Base-by-base conservation (phyloP, 176 grass and related monocot species). In the Dendrocalamus sinicus region DNA sequence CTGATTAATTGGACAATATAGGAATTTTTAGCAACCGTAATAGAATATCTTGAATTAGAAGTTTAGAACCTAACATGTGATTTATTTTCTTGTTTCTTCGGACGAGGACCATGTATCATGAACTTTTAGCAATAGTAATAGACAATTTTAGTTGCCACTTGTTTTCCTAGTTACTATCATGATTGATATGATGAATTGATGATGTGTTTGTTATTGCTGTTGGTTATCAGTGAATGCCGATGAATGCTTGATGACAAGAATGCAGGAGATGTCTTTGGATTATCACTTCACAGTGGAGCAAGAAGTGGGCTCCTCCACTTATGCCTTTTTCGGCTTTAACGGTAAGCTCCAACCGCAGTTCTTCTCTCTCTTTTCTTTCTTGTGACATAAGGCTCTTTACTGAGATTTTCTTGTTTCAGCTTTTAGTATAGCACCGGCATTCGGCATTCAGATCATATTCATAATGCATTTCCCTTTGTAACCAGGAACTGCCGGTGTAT, bases 221-320 rank as follows among this genome's bases (percentile, higher is more conserved):
- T 46, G 53, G 26, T 37, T 67, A 70, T 22, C 69, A 84, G 87
- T 89, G 28, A 89, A 89, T 77, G 70, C 87, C 41, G 62, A 89
- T 72, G 74, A 84, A 70, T 89, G 87, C 64, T 57, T 89, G 66
- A 73, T 89, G 87, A 89, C 81, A 60, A 79, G 81, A 59, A 76
- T 64, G 53, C 85, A 70, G 37, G 80, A 89, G 40, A 89, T 89
- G 64, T 89, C 87, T 3, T 78, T 89, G 64, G 80, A 89, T 58
- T 89, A 79, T 28, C 87, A 89, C 61, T 89, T 84, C 26, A 89
- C 81, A 43, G 73, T 89, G 64, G 87, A 84, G 76, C 87, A 84
- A 66, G 81, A 89, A 84, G 67, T 70, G 45, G 66, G 81, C 39
- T 89, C 87, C 66, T 83, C 81, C 54, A 78, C 50, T 75, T 77